These are phyloP conservation scores for Xanthoceras sorbifolium DNA, from an alignment of 345 rosid genomes.

Conservation along the genomic window DNA sequence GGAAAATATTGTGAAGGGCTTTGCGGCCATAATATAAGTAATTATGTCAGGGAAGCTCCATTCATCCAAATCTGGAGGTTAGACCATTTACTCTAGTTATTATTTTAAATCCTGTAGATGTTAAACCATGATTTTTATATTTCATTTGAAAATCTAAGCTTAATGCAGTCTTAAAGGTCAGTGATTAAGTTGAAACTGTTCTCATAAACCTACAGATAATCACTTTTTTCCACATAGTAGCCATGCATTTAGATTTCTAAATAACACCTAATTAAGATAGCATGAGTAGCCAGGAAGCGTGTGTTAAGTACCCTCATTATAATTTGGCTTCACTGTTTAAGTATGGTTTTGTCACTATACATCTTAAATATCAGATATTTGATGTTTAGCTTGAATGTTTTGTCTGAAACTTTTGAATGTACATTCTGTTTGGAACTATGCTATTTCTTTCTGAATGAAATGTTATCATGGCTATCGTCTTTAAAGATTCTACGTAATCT, in stretches of 20 bases:
- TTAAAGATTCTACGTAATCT: background rate
- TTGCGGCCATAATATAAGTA: constrained; percentile 38
- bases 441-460: constrained; percentile 5
- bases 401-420: background rate
- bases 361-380: background rate
- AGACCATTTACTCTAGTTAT: background rate
- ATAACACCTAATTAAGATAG: too few relatives aligned
- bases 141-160: background rate
- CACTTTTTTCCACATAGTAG: background rate
- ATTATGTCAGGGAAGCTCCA: constrained; percentile 32
- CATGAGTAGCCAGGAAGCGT: background rate
- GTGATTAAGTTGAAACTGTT: background rate
- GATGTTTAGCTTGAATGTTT: background rate
- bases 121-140: background rate
- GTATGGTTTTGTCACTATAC: background rate
- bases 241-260: background rate
- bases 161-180: background rate
- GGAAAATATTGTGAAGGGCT: constrained; percentile 28
- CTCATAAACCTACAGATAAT: background rate
- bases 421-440: background rate
- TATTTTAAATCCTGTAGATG: background rate
- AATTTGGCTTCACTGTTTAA: background rate
- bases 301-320: background rate
- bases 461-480: background rate
- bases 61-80: constrained; percentile 46